Percentiles rank a stretch among this genome's conserved stretches.
Conservation (phyloP, 2,329 filamentous ascomycete species). For the Dendryphion nanum region DNA sequence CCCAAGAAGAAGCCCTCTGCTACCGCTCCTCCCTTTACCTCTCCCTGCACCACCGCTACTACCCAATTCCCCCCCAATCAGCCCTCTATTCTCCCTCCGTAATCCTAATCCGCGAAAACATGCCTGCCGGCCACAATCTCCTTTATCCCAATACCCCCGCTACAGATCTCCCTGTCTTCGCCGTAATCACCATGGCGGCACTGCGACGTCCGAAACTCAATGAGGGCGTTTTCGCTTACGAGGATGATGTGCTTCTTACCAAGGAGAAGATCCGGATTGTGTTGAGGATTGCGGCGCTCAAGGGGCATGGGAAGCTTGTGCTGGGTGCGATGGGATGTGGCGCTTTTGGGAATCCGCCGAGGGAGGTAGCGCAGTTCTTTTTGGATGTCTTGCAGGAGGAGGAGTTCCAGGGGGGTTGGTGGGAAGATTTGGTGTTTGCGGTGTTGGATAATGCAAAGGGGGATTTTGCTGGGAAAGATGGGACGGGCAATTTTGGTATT, state of each 20-base stretch:
- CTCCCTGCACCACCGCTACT: slow-evolving; percentile 49
- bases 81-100: slow-evolving; percentile 62
- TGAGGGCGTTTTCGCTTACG: slow-evolving; percentile 16
- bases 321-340: slow-evolving; percentile 70
- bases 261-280: slow-evolving; percentile 63
- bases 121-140: slow-evolving; percentile 48
- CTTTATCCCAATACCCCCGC: slow-evolving; percentile 36
- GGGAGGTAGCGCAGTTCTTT: slow-evolving; percentile 64
- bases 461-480: slow-evolving; percentile 22
- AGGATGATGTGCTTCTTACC: slow-evolving; percentile 52
- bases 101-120: slow-evolving; percentile 56
- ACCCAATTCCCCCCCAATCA: slow-evolving; percentile 52
- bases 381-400: slow-evolving; percentile 57
- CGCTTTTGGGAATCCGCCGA: slow-evolving; percentile 61
- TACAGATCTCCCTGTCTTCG: slow-evolving; percentile 50
- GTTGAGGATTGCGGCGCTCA: slow-evolving; percentile 58
- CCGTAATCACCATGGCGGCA: slow-evolving; percentile 62
- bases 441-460: slow-evolving; percentile 46
- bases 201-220: slow-evolving; percentile 42
- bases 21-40: slow-evolving; percentile 58
- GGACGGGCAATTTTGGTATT: slow-evolving; percentile 51
- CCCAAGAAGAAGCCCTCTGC: slow-evolving; percentile 70
- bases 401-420: slow-evolving; percentile 66
- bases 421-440: slow-evolving; percentile 64
- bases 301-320: slow-evolving; percentile 59